Conservation (phyloP, 2,329 filamentous ascomycete genomes). For the Gaeumannomyces sp. region DNA sequence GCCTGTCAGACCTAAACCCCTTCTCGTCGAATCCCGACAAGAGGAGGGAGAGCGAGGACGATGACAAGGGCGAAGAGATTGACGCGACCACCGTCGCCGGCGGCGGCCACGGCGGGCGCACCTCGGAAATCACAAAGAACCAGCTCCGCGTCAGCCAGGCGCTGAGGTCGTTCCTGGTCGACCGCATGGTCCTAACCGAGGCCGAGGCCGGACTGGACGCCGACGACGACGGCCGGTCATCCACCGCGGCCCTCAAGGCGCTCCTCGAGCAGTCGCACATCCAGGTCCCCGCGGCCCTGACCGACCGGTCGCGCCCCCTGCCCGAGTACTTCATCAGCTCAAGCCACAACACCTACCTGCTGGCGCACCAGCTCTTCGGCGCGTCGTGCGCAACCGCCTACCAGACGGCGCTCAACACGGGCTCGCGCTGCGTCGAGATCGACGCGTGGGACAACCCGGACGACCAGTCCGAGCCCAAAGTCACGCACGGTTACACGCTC, state of each 20-base stretch:
- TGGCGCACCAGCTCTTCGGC: constrained; percentile 64
- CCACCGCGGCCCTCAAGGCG: constrained; percentile 38
- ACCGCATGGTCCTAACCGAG: constrained; percentile 43
- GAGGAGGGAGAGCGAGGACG: constrained; percentile 25
- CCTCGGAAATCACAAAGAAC: constrained; percentile 40
- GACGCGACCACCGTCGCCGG: constrained; percentile 47
- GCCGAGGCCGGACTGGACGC: constrained; percentile 40
- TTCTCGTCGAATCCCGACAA: constrained; percentile 2
- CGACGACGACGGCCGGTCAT: constrained; percentile 25
- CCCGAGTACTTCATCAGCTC: constrained; percentile 68
- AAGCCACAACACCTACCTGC: constrained; percentile 67
- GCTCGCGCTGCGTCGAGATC: constrained; percentile 66
- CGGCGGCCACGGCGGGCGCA: constrained; percentile 43
- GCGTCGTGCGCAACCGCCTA: constrained; percentile 57
- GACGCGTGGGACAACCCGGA: constrained; percentile 63
- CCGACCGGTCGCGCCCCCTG: constrained; percentile 53
- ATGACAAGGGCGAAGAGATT: constrained; percentile 47
- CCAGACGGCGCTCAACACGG: constrained; percentile 53
- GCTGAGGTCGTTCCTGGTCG: constrained; percentile 47
- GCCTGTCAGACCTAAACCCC: constrained; percentile 4
- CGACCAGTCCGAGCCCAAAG: constrained; percentile 49
- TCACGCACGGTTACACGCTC: constrained; percentile 64
- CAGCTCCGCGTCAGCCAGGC: constrained; percentile 54
- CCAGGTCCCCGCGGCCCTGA: constrained; percentile 45
- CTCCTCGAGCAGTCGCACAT: constrained; percentile 54